Evolutionary conservation across 75 land plant genomes (phyloP).

Genomic region (Cunninghamia lanceolata): DNA sequence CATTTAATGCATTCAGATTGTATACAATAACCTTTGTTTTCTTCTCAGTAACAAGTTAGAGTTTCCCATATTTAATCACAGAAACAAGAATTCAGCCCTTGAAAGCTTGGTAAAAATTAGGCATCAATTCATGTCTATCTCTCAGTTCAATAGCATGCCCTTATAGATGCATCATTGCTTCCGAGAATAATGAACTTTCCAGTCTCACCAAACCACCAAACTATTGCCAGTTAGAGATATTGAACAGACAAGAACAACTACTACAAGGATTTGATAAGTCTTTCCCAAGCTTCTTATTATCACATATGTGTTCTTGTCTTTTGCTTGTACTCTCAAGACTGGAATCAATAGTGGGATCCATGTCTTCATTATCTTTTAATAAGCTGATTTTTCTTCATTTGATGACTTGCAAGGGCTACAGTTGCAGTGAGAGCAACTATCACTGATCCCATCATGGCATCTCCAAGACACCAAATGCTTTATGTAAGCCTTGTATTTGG

Average conservation of each 20-base stretch:
- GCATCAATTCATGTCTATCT: conserved; percentile 1
- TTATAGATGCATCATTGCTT: too few relatives aligned
- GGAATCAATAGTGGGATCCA: neutral
- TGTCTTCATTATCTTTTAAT: neutral
- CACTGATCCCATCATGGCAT: conserved; percentile 69
- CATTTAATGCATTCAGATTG: conserved; percentile 92
- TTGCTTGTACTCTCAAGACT: neutral
- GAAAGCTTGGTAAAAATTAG: conserved; percentile 23
- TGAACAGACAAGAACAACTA: too few relatives aligned
- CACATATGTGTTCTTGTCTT: neutral
- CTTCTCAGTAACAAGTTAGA: conserved; percentile 78
- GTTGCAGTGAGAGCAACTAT: conserved; percentile 85
- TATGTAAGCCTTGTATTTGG: too few relatives aligned
- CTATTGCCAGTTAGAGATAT: too few relatives aligned
- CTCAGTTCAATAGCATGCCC: conserved; percentile 25
- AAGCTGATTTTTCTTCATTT: conserved; percentile 18
- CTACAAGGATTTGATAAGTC: too few relatives aligned
- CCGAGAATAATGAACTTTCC: too few relatives aligned
- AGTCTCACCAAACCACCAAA: too few relatives aligned
- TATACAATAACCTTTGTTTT: conserved; percentile 98
- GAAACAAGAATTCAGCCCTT: conserved; percentile 68
- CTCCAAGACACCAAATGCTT: too few relatives aligned
- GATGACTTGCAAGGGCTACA: conserved; percentile 56
- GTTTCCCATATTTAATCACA: conserved; percentile 47
- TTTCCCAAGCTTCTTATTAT: conserved; percentile 15